Conservation (phyloP, 2,329 filamentous ascomycete species). For the Diaporthe vexans region DNA sequence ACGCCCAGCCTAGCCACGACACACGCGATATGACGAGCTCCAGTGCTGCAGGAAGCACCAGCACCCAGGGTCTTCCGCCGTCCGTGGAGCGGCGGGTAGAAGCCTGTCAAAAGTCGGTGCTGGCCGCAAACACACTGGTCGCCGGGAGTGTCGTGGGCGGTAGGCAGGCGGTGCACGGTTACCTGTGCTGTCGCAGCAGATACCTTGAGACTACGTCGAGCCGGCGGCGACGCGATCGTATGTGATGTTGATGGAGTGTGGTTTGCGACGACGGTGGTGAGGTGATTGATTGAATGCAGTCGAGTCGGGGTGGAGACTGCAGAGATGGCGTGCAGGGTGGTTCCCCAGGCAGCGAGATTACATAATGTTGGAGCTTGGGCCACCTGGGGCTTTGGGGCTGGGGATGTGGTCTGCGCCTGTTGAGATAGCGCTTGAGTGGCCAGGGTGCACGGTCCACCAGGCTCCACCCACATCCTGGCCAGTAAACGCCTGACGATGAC, state of each 20-base stretch:
- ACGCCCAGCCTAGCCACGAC: slow-evolving; percentile 39
- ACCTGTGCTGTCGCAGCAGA: slow-evolving; percentile 7
- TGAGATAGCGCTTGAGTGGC: neutral
- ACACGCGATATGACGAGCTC: slow-evolving; percentile 25
- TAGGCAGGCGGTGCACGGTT: slow-evolving; percentile 38
- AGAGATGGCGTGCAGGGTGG: neutral
- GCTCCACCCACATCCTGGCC: too few relatives aligned
- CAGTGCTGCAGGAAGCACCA: slow-evolving; percentile 35
- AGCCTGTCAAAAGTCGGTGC: slow-evolving; percentile 36
- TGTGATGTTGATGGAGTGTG: neutral
- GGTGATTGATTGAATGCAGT: neutral
- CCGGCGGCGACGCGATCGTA: neutral
- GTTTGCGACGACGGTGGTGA: neutral
- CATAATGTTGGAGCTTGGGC: neutral
- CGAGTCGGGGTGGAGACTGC: neutral
- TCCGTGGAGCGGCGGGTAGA: slow-evolving; percentile 36
- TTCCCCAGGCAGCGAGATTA: neutral
- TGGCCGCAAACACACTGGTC: slow-evolving; percentile 30
- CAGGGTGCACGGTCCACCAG: too few relatives aligned
- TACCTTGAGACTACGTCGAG: slow-evolving; percentile 7
- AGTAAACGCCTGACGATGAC: too few relatives aligned
- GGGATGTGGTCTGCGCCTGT: neutral
- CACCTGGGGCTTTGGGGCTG: neutral
- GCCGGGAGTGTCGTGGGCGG: slow-evolving; percentile 20
- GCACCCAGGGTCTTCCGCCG: slow-evolving; percentile 40